Evolutionary conservation across 2,329 filamentous ascomycete genomes (phyloP).

Genomic region (Sporothrix phasma): DNA sequence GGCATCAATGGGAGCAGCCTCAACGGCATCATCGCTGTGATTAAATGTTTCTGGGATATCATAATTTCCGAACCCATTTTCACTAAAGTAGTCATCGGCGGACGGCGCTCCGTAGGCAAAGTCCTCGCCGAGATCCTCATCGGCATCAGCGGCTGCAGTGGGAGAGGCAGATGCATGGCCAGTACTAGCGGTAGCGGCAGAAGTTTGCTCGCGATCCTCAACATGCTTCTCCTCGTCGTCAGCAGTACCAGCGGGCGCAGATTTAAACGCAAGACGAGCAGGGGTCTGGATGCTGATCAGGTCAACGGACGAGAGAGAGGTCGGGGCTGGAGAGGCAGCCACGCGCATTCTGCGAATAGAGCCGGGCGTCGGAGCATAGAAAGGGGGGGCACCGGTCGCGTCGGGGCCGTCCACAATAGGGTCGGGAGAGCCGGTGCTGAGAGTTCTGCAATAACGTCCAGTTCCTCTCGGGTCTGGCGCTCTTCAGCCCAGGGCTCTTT

Average conservation of each 20-base stretch:
- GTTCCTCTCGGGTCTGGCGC: neutral
- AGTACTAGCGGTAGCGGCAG: neutral
- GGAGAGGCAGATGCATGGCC: no score
- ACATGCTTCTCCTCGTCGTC: neutral
- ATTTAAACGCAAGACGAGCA: neutral
- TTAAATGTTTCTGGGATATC: neutral
- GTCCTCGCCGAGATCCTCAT: neutral
- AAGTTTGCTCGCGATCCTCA: neutral
- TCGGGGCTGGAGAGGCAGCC: conserved; percentile 10
- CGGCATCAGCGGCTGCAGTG: neutral
- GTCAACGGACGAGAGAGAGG: conserved; percentile 15
- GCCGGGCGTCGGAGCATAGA: neutral
- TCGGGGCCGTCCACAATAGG: neutral
- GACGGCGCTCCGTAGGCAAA: neutral
- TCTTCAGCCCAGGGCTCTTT: neutral
- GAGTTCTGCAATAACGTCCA: neutral
- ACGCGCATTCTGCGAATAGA: neutral
- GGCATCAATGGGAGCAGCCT: neutral
- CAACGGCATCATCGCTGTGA: neutral
- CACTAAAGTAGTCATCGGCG: conserved; percentile 2
- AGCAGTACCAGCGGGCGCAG: neutral
- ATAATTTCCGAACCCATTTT: neutral
- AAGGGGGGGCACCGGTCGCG: neutral
- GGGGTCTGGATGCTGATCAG: conserved; percentile 15
- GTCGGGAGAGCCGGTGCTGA: conserved; percentile 5